Evolutionary conservation across 2,329 filamentous ascomycete genomes (phyloP).

Genomic region (Akanthomyces dipterigenus): DNA sequence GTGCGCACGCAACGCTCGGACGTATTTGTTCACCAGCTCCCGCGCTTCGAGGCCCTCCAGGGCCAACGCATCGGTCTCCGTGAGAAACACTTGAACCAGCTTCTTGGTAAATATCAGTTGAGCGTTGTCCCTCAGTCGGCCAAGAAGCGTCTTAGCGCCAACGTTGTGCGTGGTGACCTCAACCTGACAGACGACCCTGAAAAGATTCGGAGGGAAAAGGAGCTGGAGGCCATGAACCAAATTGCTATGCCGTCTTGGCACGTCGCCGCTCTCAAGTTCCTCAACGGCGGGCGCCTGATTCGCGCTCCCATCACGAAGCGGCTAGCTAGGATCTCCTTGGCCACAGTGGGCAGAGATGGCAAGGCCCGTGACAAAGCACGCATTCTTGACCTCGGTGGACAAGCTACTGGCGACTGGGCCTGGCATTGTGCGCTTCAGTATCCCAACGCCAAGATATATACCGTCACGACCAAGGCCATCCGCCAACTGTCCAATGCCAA

Average conservation of each 20-base stretch:
- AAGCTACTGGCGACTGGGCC: conserved; percentile 85
- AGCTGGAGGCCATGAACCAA: conserved; percentile 72
- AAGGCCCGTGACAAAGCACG: conserved; percentile 48
- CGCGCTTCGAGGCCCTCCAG: conserved; percentile 84
- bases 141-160: conserved; percentile 65
- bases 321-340: conserved; percentile 47
- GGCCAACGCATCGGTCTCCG: conserved; percentile 69
- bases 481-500: conserved; percentile 66
- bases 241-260: conserved; percentile 56
- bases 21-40: conserved; percentile 75
- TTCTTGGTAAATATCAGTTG: conserved; percentile 80
- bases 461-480: conserved; percentile 68
- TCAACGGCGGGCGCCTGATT: conserved; percentile 59
- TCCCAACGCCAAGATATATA: conserved; percentile 80
- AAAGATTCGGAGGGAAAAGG: conserved; percentile 63
- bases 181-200: conserved; percentile 55
- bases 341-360: conserved; percentile 37
- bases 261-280: conserved; percentile 51
- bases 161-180: conserved; percentile 67
- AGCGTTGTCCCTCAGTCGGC: conserved; percentile 60
- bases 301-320: conserved; percentile 57
- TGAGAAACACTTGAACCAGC: conserved; percentile 68
- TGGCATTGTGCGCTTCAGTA: conserved; percentile 89
- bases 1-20: conserved; percentile 62
- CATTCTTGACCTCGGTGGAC: conserved; percentile 81